phyloP scores from a whole-genome alignment of 441 rosid genomes.

The Theobroma grandiflorum region DNA sequence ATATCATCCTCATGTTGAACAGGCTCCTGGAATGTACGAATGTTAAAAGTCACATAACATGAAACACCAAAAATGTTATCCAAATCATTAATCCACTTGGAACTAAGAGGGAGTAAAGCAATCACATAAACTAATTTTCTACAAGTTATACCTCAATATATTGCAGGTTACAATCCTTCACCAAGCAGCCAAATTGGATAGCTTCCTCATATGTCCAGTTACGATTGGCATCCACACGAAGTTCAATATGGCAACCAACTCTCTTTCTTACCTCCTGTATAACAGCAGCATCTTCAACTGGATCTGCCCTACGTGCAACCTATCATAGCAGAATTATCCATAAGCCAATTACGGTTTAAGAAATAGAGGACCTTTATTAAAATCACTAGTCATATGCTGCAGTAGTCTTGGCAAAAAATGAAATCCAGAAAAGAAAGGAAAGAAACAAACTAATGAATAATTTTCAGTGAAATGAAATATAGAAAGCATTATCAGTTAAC shows the following conservation, averaged over 20 bases:
- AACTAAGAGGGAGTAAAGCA: slow-evolving; percentile 14
- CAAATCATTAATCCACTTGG: background rate
- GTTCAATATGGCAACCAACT: slow-evolving; percentile 69
- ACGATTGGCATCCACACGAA: slow-evolving; percentile 95
- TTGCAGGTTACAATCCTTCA: slow-evolving; percentile 77
- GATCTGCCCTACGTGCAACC: slow-evolving; percentile 87
- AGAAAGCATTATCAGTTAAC: slow-evolving; percentile 15
- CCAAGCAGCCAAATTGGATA: slow-evolving; percentile 63
- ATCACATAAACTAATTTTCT: slow-evolving; percentile 10
- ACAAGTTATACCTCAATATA: slow-evolving; percentile 79
- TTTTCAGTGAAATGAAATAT: slow-evolving; percentile 23
- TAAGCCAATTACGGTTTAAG: slow-evolving; percentile 9
- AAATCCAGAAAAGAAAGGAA: slow-evolving; percentile 18
- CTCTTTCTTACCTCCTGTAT: slow-evolving; percentile 80
- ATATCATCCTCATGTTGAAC: slow-evolving; percentile 78
- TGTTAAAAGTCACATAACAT: background rate
- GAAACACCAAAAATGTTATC: background rate
- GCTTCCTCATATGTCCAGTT: slow-evolving; percentile 91
- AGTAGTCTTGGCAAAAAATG: slow-evolving; percentile 18
- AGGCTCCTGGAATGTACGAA: slow-evolving; percentile 76
- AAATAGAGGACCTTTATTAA: slow-evolving; percentile 23
- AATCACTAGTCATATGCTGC: background rate
- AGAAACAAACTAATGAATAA: background rate
- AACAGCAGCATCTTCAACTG: slow-evolving; percentile 80
- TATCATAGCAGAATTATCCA: slow-evolving; percentile 41